These are phyloP conservation scores for Globisporangium iwayamae DNA, from an alignment of 352 stramenopile species.

Conservation along the genomic window DNA sequence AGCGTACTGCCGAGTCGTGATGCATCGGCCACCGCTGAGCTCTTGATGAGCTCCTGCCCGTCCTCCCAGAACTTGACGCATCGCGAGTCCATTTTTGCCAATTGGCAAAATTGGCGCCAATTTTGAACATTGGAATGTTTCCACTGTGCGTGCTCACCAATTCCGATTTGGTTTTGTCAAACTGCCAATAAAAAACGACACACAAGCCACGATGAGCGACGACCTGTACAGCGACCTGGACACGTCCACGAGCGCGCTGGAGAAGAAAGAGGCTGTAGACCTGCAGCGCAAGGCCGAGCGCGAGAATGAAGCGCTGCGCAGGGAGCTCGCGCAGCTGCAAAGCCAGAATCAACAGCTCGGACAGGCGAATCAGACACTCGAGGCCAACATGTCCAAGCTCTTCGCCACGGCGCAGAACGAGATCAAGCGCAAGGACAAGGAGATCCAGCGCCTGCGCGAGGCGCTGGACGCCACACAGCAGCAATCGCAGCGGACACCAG, in stretches of 20 bases:
- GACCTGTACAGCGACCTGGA: slow-evolving; percentile 83
- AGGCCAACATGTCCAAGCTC: slow-evolving; percentile 71
- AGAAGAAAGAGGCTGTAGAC: slow-evolving; percentile 58
- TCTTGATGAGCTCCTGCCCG: slow-evolving; percentile 47
- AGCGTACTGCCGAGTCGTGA: slow-evolving; percentile 26
- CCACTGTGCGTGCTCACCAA: background rate
- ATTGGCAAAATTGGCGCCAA: background rate
- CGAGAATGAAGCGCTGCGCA: slow-evolving; percentile 45
- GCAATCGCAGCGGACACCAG: background rate
- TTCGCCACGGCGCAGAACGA: slow-evolving; percentile 76
- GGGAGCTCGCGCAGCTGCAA: slow-evolving; percentile 64
- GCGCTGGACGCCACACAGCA: slow-evolving; percentile 24
- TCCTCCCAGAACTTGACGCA: slow-evolving; percentile 81
- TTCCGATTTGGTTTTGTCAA: background rate
- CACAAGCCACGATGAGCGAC: slow-evolving; percentile 23
- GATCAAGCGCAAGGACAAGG: slow-evolving; percentile 71
- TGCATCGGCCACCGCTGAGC: slow-evolving; percentile 13
- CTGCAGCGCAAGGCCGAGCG: slow-evolving; percentile 49
- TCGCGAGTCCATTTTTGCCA: slow-evolving; percentile 45
- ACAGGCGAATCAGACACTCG: slow-evolving; percentile 51
- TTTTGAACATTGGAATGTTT: background rate
- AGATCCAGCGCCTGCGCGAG: slow-evolving; percentile 66
- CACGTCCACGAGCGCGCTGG: slow-evolving; percentile 65
- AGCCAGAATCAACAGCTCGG: slow-evolving; percentile 55
- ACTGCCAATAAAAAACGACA: background rate